A percentile compares a stretch with the other conserved stretches of the same genome.
Conservation (phyloP, 228 moss, liverwort and hornwort species). For the Sphagnum magellanicum region DNA sequence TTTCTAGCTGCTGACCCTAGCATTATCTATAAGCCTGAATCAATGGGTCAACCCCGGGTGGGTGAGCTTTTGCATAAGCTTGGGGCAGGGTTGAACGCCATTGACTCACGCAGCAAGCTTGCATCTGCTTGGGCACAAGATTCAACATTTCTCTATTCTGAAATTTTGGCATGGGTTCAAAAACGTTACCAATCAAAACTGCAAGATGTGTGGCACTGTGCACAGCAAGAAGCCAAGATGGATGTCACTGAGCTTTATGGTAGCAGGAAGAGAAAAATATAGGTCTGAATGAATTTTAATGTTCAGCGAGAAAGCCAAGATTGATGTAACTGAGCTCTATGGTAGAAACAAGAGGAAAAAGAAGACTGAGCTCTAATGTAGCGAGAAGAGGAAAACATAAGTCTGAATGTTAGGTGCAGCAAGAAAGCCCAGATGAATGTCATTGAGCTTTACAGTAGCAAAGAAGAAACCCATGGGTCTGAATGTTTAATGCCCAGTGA, state of each 20-base stretch:
- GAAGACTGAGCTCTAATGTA: neutral
- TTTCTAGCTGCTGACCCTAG: constrained; percentile 64
- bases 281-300: neutral
- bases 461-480: too few relatives aligned
- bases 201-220: constrained; percentile 45
- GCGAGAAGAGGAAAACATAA: constrained; percentile 29
- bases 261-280: constrained; percentile 30
- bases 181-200: constrained; percentile 34
- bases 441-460: constrained; percentile 2
- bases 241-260: constrained; percentile 13
- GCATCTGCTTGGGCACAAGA: constrained; percentile 48
- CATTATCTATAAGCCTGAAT: constrained; percentile 71
- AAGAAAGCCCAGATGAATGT: constrained; percentile 32
- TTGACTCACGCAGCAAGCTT: constrained; percentile 59
- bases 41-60: constrained; percentile 74
- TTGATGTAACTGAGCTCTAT: constrained; percentile 13
- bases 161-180: constrained; percentile 83
- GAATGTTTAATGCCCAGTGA: too few relatives aligned
- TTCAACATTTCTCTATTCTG: constrained; percentile 53
- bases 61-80: constrained; percentile 75
- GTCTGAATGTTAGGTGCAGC: too few relatives aligned
- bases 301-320: constrained; percentile 22
- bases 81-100: constrained; percentile 15
- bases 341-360: neutral
- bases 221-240: constrained; percentile 34